Conservation (phyloP, 2,329 filamentous ascomycete genomes). For the Colletotrichum liriopes region DNA sequence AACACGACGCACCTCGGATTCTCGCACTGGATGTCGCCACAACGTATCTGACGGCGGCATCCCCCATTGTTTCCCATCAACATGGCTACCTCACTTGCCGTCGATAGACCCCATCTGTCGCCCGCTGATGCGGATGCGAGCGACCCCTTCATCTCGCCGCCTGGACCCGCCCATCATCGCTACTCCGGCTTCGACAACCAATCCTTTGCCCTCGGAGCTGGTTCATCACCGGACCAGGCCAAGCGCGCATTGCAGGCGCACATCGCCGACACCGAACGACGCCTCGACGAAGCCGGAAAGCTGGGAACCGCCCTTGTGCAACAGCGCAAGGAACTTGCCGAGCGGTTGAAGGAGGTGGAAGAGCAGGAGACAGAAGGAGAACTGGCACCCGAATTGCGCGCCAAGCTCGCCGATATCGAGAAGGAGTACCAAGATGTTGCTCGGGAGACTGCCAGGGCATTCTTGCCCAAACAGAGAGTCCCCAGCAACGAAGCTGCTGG, state of each 20-base stretch:
- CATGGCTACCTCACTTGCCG: constrained; percentile 62
- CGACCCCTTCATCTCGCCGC: constrained; percentile 72
- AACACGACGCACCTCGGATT: constrained; percentile 11
- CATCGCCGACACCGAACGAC: constrained; percentile 90
- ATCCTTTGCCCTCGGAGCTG: constrained; percentile 83
- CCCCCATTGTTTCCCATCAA: constrained; percentile 44
- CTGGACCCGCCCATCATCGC: constrained; percentile 71
- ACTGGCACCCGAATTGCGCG: constrained; percentile 85
- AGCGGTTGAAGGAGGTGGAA: constrained; percentile 88
- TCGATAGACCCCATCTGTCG: constrained; percentile 59
- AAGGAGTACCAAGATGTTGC: constrained; percentile 96
- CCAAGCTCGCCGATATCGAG: constrained; percentile 89
- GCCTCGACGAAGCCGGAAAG: constrained; percentile 91
- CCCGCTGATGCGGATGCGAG: constrained; percentile 56
- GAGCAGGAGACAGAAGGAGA: constrained; percentile 82
- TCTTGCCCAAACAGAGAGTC: constrained; percentile 87
- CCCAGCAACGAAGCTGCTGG: constrained; percentile 76
- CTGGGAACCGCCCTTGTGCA: constrained; percentile 89
- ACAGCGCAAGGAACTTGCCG: constrained; percentile 86
- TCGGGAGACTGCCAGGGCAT: constrained; percentile 88
- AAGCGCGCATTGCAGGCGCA: constrained; percentile 93
- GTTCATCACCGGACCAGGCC: constrained; percentile 85
- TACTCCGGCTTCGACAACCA: constrained; percentile 89
- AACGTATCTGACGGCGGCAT: constrained; percentile 38
- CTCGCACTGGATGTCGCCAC: constrained; percentile 41